Conservation (phyloP, 768 basidiomycete species). For the Collybia mongolica region DNA sequence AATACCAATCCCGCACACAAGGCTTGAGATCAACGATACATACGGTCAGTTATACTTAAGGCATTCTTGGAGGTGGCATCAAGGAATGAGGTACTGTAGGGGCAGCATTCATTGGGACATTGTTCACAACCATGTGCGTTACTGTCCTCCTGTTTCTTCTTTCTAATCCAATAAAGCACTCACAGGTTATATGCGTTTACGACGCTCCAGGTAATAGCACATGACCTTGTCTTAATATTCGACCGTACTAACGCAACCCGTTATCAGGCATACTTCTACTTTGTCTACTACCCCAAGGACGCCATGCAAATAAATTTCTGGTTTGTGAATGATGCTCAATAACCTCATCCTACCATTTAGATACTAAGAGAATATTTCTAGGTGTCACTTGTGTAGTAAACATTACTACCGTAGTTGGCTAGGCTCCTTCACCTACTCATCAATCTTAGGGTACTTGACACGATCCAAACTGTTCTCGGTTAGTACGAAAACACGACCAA, state of each 20-base stretch:
- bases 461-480: slow-evolving; percentile 29
- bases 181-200: slow-evolving; percentile 34
- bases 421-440: not conserved
- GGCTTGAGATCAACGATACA: slow-evolving; percentile 17
- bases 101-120: slow-evolving; percentile 26
- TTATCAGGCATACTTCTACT: slow-evolving; percentile 32
- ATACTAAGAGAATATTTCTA: slow-evolving; percentile 6
- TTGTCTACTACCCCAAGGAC: slow-evolving; percentile 31
- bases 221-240: not conserved
- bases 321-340: slow-evolving; percentile 6
- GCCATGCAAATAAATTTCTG: slow-evolving; percentile 19
- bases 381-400: slow-evolving; percentile 29
- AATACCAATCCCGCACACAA: not conserved
- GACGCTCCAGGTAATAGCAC: slow-evolving; percentile 25
- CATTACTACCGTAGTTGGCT: not conserved
- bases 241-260: not conserved
- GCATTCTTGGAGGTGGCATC: not conserved
- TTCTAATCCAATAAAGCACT: slow-evolving; percentile 1
- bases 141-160: not conserved
- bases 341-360: too few relatives aligned
- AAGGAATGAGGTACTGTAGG: slow-evolving; percentile 20
- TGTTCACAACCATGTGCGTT: slow-evolving; percentile 29
- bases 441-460: slow-evolving; percentile 27
- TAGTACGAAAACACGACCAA: not conserved
- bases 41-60: slow-evolving; percentile 13